A percentile compares a stretch with the other conserved stretches of the same genome.
These are phyloP conservation scores for Corniculantispora saksenae DNA, from an alignment of 2,329 filamentous ascomycete genomes.

Conservation along the genomic window DNA sequence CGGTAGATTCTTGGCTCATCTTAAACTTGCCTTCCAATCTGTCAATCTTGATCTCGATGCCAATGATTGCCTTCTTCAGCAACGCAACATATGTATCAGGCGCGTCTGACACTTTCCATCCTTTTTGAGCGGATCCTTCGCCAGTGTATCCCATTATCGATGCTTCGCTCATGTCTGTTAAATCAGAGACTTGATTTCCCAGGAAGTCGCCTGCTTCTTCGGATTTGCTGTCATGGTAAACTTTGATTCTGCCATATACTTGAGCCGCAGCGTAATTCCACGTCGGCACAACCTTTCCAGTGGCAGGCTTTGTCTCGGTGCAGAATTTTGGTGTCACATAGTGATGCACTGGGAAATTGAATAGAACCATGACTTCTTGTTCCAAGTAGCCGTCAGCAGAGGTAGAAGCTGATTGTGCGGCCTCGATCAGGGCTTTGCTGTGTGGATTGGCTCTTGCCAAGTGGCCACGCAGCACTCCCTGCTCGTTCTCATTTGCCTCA, in stretches of 20 bases:
- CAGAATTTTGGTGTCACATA: slow-evolving; percentile 73
- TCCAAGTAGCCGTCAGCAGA: slow-evolving; percentile 34
- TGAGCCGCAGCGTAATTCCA: slow-evolving; percentile 71
- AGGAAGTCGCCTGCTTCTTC: slow-evolving; percentile 50
- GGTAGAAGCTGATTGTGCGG: slow-evolving; percentile 27
- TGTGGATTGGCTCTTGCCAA: slow-evolving; percentile 65
- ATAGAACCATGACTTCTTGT: slow-evolving; percentile 63
- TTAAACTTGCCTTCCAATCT: slow-evolving; percentile 63
- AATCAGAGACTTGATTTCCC: slow-evolving; percentile 50
- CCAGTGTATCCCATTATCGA: slow-evolving; percentile 54
- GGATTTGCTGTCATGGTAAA: slow-evolving; percentile 53
- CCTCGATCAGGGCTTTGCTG: slow-evolving; percentile 59
- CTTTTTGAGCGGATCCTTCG: slow-evolving; percentile 30
- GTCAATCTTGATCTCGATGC: slow-evolving; percentile 59
- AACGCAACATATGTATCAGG: slow-evolving; percentile 57
- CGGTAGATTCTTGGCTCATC: slow-evolving; percentile 63
- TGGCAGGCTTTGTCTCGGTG: slow-evolving; percentile 61
- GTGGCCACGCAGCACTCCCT: slow-evolving; percentile 58
- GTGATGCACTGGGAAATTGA: slow-evolving; percentile 59
- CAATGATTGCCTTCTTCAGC: slow-evolving; percentile 60
- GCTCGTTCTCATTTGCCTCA: slow-evolving; percentile 40
- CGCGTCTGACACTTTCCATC: slow-evolving; percentile 62
- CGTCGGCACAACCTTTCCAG: slow-evolving; percentile 68
- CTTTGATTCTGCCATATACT: slow-evolving; percentile 57
- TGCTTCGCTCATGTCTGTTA: slow-evolving; percentile 53